Percentiles rank a stretch among this genome's conserved stretches.
These are phyloP conservation scores for Senna siamea DNA, from an alignment of 306 rosid genomes.

Conservation along the genomic window DNA sequence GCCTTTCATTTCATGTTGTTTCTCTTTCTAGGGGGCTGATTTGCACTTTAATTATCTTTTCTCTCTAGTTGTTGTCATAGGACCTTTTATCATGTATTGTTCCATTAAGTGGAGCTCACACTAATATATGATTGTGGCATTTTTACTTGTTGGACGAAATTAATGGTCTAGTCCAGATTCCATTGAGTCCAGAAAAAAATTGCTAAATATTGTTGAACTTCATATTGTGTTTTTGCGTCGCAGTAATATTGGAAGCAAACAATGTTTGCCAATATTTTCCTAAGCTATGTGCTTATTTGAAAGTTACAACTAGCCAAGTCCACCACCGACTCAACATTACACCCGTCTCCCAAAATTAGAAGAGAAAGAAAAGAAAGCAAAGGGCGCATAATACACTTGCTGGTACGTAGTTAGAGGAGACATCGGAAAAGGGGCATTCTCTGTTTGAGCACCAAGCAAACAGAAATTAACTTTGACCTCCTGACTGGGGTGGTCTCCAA, in stretches of 20 bases:
- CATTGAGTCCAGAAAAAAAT: background rate
- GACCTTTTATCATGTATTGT: background rate
- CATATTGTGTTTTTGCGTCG: background rate
- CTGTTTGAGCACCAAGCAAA: background rate
- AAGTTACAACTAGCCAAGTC: background rate
- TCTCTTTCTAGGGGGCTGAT: background rate
- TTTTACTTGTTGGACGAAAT: background rate
- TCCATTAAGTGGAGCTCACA: background rate
- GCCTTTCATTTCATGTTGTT: background rate
- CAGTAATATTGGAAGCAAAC: background rate
- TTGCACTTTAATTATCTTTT: background rate
- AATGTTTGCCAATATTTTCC: background rate
- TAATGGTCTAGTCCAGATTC: background rate
- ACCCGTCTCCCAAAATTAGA: too few species aligned
- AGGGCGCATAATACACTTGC: background rate
- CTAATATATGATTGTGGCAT: conserved; percentile 17
- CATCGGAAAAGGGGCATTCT: background rate
- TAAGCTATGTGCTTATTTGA: background rate
- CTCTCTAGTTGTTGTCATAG: background rate
- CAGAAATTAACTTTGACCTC: background rate
- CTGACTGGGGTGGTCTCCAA: background rate
- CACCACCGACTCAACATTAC: background rate
- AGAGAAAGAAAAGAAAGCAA: background rate
- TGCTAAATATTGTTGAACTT: background rate
- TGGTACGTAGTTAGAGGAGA: background rate